phyloP scores from a whole-genome alignment of 257 asterid genomes.

The Nicotiana obtusifolia region DNA sequence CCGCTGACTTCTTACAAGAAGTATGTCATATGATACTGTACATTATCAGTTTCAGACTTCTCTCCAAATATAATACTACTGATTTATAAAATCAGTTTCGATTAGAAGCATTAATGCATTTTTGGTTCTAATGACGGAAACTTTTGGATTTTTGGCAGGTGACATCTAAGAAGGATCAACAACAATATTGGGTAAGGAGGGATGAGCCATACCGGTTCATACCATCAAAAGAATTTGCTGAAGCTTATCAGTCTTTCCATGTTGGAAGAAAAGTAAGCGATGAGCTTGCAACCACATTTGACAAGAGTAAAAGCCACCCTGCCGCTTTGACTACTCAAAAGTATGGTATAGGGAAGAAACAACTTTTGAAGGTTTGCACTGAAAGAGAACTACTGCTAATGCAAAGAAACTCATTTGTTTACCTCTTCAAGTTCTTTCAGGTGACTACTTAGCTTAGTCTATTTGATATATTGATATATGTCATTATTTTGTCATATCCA shows the following conservation, averaged over 20 bases:
- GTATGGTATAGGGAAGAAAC: slow-evolving; percentile 45
- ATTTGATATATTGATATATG: not conserved
- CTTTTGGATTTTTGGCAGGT: slow-evolving; percentile 23
- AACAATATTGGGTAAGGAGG: slow-evolving; percentile 39
- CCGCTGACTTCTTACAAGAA: slow-evolving; percentile 42
- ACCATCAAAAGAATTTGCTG: slow-evolving; percentile 37
- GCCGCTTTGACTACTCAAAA: slow-evolving; percentile 58
- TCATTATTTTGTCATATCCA: not conserved
- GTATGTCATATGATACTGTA: slow-evolving; percentile 4
- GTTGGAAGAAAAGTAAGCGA: slow-evolving; percentile 31
- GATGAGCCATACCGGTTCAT: slow-evolving; percentile 40
- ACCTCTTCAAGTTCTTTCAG: slow-evolving; percentile 47
- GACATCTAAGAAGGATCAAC: slow-evolving; percentile 48
- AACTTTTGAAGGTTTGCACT: slow-evolving; percentile 50
- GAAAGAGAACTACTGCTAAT: slow-evolving; percentile 48
- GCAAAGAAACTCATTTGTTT: slow-evolving; percentile 55
- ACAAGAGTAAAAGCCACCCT: slow-evolving; percentile 65
- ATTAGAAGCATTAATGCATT: not conserved
- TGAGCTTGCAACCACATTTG: slow-evolving; percentile 48
- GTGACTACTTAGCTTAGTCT: slow-evolving; percentile 13
- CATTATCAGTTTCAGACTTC: too few species aligned
- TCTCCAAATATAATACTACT: too few species aligned
- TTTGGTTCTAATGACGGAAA: not conserved
- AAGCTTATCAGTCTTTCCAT: slow-evolving; percentile 38
- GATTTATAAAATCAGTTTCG: too few species aligned